A percentile compares a stretch with the other conserved stretches of the same genome.
Conservation (phyloP, 495 filamentous ascomycete genomes). For the Podospora bellae-mahoneyi region DNA sequence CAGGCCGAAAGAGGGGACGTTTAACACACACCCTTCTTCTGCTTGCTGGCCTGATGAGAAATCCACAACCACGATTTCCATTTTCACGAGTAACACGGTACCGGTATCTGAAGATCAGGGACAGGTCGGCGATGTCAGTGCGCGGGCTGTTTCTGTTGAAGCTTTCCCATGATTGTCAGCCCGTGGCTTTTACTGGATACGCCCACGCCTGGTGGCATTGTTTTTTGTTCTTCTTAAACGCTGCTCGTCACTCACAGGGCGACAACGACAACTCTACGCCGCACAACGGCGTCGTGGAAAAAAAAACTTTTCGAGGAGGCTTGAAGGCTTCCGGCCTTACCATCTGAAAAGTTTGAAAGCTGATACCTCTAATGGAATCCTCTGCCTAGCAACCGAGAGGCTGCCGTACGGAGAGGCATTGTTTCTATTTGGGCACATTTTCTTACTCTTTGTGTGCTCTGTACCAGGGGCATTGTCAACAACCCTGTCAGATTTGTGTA, state of each 20-base stretch:
- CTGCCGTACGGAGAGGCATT: neutral
- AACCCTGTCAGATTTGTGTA: neutral
- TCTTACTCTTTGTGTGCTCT: neutral
- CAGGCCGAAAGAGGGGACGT: neutral
- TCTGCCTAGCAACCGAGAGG: neutral
- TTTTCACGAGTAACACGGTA: neutral
- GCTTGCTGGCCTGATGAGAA: neutral
- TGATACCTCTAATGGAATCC: neutral
- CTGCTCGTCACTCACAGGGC: neutral
- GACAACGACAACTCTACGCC: slow-evolving; percentile 1
- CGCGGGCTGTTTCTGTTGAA: neutral
- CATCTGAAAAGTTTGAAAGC: neutral
- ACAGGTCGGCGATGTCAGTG: neutral
- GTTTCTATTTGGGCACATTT: neutral
- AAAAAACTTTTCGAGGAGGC: neutral
- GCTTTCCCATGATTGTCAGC: neutral
- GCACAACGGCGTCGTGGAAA: neutral
- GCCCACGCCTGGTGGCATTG: neutral
- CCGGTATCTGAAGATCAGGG: neutral
- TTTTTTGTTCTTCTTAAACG: neutral
- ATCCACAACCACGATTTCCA: neutral
- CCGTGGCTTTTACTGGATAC: neutral
- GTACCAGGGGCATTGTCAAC: slow-evolving; percentile 1
- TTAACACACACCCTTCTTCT: neutral
- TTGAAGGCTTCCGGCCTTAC: neutral